phyloP scores from a whole-genome alignment of 805 yeast genomes.

The Kazachstania viticola region DNA sequence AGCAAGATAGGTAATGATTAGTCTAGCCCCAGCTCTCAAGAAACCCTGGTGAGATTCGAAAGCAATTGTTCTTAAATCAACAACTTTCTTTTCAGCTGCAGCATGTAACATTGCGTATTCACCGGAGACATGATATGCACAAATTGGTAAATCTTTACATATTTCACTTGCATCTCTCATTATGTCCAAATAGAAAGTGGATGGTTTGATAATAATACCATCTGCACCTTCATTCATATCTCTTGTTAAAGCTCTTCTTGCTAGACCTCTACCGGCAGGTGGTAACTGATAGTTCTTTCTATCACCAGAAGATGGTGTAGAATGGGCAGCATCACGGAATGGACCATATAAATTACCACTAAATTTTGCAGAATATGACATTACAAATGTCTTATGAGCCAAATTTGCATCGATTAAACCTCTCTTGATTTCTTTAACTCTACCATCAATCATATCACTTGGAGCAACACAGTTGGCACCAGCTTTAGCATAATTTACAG shows the following conservation, averaged over 20 bases:
- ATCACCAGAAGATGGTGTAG: slow-evolving; percentile 82
- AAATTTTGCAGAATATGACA: slow-evolving; percentile 93
- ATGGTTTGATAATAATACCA: slow-evolving; percentile 90
- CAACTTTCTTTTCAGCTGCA: slow-evolving; percentile 90
- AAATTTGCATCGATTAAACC: slow-evolving; percentile 72
- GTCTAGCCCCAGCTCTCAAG: slow-evolving; percentile 89
- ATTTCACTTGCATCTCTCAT: slow-evolving; percentile 79
- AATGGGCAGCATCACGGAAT: slow-evolving; percentile 94
- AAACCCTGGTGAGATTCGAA: slow-evolving; percentile 87
- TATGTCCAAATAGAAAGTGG: slow-evolving; percentile 87
- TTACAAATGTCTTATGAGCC: slow-evolving; percentile 79
- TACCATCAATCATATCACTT: slow-evolving; percentile 95
- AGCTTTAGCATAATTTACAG: slow-evolving; percentile 88
- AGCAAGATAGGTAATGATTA: slow-evolving; percentile 84
- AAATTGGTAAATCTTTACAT: slow-evolving; percentile 75
- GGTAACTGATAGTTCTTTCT: slow-evolving; percentile 91
- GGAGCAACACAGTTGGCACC: slow-evolving; percentile 97
- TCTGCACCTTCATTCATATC: slow-evolving; percentile 92
- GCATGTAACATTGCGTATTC: slow-evolving; percentile 98
- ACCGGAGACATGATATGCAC: slow-evolving; percentile 94
- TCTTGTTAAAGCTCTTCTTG: slow-evolving; percentile 78
- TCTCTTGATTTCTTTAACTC: slow-evolving; percentile 74
- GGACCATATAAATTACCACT: slow-evolving; percentile 90
- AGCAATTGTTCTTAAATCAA: slow-evolving; percentile 65
- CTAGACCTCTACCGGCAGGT: slow-evolving; percentile 83